A percentile compares a stretch with the other conserved stretches of the same genome.
Conservation (phyloP, 805 yeast genomes). For the Sungouiozyma intestinalis region DNA sequence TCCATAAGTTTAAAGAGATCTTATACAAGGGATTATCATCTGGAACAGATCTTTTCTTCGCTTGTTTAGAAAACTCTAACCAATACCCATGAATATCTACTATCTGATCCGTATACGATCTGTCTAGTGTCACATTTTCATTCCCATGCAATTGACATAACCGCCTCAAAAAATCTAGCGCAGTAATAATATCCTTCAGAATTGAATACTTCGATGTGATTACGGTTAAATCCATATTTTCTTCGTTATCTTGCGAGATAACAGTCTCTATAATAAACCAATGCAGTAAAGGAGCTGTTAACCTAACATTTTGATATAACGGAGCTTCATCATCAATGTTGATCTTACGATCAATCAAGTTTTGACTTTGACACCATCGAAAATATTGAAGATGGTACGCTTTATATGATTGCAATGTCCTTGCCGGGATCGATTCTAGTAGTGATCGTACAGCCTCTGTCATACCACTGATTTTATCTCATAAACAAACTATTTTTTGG, state of each 20-base stretch:
- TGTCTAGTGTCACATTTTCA: slow-evolving; percentile 9
- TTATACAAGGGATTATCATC: slow-evolving; percentile 1
- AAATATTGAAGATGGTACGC: slow-evolving; percentile 20
- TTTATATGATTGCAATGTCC: slow-evolving; percentile 22
- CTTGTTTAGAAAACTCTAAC: background rate
- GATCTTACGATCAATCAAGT: slow-evolving; percentile 3
- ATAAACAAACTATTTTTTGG: background rate
- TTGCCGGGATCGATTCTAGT: slow-evolving; percentile 18
- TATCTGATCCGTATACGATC: slow-evolving; percentile 16
- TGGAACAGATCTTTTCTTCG: background rate
- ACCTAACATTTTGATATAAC: slow-evolving; percentile 14
- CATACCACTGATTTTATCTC: background rate
- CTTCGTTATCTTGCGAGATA: slow-evolving; percentile 3
- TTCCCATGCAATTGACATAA: slow-evolving; percentile 16
- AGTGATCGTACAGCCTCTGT: slow-evolving; percentile 8
- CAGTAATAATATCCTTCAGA: slow-evolving; percentile 3
- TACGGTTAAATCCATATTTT: background rate
- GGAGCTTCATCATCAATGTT: slow-evolving; percentile 1
- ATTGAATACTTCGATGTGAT: background rate
- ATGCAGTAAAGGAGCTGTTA: slow-evolving; percentile 19
- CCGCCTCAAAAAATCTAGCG: slow-evolving; percentile 16
- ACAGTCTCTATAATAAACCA: slow-evolving; percentile 19
- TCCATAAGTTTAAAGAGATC: slow-evolving; percentile 25
- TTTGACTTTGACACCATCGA: slow-evolving; percentile 18
- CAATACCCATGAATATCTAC: slow-evolving; percentile 12